Evolutionary conservation across 306 rosid genomes (phyloP), one percentile per base, ranked within the genome.

Genomic region (Astragalus glycyphyllos): DNA sequence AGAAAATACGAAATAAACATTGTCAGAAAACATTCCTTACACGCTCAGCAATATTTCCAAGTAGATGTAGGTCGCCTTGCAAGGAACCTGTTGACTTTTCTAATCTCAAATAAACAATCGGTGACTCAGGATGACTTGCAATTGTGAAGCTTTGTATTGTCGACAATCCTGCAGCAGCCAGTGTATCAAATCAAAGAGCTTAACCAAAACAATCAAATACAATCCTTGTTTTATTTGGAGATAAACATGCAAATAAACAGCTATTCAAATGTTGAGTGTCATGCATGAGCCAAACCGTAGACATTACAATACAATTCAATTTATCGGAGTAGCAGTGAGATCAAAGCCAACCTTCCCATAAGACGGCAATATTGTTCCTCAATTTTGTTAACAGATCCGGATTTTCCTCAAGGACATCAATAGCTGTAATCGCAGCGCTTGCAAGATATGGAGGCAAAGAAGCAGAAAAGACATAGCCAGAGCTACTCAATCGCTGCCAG

Each of bases 391-490:
- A 73, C 75, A 95, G 83, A 67, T 69, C 58, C 40, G 99, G 96
- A 84, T 87, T 87, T 76, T 91, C 96, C 69, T 89, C 99, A 51
- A 95, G 69, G 75, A 95, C 71, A 75, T 91, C 90, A 82, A 95
- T 81, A 57, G 99, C 96, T 17, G 93, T 79, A 61, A 95, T 85
- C 69, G 99, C 97, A 58, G 97, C 97, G 48, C 86, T 87, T 9
- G 97, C 96, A 69, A 95, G 96, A 85, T 89, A 91, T n/a, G 99
- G 99, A 31, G 99, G 99, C 82, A 95, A 77, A 49, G 97, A 91
- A 57, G 99, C 99, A 84, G 97, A 95, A 80, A 95, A 95, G 75
- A 91, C 96, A 2, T 95, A 95, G 32, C 96, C 97, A 44, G 97
- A 91, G 79, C 99, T 91, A 80, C 99, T 95, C 85, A 95, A 68